Evolutionary conservation across 805 yeast species (phyloP), one percentile per base, ranked within the genome.

Genomic region (Candida berthetii): DNA sequence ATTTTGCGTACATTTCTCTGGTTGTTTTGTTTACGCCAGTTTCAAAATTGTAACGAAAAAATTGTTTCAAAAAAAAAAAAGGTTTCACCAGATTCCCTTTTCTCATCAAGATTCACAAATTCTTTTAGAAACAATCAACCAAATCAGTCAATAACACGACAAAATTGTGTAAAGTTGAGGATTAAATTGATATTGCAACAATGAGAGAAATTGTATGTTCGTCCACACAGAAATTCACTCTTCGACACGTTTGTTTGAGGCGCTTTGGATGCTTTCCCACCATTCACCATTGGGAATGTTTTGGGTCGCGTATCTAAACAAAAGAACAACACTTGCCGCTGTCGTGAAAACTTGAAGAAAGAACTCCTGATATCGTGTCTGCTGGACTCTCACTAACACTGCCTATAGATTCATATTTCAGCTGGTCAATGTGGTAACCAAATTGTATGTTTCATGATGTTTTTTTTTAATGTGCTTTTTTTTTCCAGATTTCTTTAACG

Each of bases 381-480:
- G 14, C n/a, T 17, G 8, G 5, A 4, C 22, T 16, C 14, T 19
- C 47, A 50, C 54, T 52, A 52, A 53, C 57, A n/a, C n/a, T 9
- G 1, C 16, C 15, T 14, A 54, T 65, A 82, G 93, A 87, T 90
- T 66, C 97, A 90, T 69, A 78, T 90, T 66, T 90, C 97, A 45
- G 84, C 96, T 44, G 98, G 98, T 68, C 98, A 90, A 74, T 89
- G 97, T 80, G 96, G 97, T 80, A 90, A 90, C 78, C 98, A 90
- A 72, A 88, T 90, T 54, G 87, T 78, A 70, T 57, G 82, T 76
- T 17, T 33, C 31, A 18, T 41, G 22, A n/a, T 16, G 10, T 35
- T 31, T 38, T 31, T 29, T 27, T 18, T 43, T 18, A 18, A n/a
- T n/a, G n/a, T n/a, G n/a, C n/a, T n/a, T n/a, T 22, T 22, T 22